These are phyloP conservation scores for Erodium trifolium DNA, from an alignment of 441 rosid genomes.

Conservation along the genomic window DNA sequence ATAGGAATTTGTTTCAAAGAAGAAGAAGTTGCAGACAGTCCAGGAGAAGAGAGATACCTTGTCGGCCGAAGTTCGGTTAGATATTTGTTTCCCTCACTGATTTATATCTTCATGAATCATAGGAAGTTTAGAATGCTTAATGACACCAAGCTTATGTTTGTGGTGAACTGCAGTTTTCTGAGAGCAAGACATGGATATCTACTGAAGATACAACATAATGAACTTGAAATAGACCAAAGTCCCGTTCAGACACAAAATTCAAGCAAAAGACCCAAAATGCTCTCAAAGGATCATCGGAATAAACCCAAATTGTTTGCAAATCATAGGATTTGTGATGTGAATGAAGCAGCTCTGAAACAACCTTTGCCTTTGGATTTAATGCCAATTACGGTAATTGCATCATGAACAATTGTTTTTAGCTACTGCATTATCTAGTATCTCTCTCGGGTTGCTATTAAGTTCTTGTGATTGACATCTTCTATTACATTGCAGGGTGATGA, in stretches of 20 bases:
- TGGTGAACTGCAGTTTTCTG: conserved; percentile 29
- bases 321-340: too few relatives aligned
- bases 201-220: conserved; percentile 20
- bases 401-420: too few relatives aligned
- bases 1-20: conserved; percentile 38
- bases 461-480: too few relatives aligned
- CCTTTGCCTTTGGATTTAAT: too few relatives aligned
- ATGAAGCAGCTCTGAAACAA: too few relatives aligned
- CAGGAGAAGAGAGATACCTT: conserved; percentile 37
- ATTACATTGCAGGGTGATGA: too few relatives aligned
- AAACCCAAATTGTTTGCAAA: too few relatives aligned
- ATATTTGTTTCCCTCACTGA: conserved; percentile 6
- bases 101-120: neutral
- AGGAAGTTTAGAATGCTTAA: neutral
- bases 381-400: too few relatives aligned
- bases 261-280: conserved; percentile 8
- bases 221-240: conserved; percentile 19
- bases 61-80: conserved; percentile 39
- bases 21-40: conserved; percentile 30
- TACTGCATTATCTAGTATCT: too few relatives aligned
- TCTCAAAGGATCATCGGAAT: neutral
- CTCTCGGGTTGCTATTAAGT: too few relatives aligned
- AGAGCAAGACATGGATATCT: conserved; percentile 29
- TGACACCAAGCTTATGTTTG: neutral
- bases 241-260: conserved; percentile 15